Percentiles rank a stretch among this genome's conserved stretches.
Conservation (phyloP, 495 filamentous ascomycete genomes). For the Lasiosphaeria miniovina region DNA sequence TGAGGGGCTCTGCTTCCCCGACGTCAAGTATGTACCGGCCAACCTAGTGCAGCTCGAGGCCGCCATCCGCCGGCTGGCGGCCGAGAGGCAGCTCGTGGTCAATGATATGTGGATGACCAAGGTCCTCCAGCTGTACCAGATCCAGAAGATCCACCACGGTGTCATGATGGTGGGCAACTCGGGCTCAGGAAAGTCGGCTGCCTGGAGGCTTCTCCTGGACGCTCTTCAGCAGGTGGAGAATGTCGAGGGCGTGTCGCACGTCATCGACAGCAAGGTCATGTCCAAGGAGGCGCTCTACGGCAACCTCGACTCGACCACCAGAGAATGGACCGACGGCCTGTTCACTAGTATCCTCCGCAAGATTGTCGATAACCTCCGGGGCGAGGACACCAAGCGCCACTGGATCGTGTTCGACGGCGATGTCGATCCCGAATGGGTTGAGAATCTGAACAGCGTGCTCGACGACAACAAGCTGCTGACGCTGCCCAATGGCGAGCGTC, state of each 20-base stretch:
- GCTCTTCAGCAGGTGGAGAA: conserved; percentile 88
- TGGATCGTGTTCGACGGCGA: conserved; percentile 99
- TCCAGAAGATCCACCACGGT: conserved; percentile 95
- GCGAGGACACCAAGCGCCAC: conserved; percentile 92
- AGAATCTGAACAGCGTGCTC: conserved; percentile 98
- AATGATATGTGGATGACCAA: conserved; percentile 97
- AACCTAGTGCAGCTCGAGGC: conserved; percentile 73
- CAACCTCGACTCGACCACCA: conserved; percentile 89
- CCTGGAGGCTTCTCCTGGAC: conserved; percentile 92
- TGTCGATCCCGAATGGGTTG: conserved; percentile 98
- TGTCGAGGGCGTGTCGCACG: conserved; percentile 90
- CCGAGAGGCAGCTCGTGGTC: conserved; percentile 77
- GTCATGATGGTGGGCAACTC: conserved; percentile 99
- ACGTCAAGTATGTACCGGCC: conserved; percentile 87
- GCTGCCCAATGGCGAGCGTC: conserved; percentile 93
- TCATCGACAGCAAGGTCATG: conserved; percentile 99
- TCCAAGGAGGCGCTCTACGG: conserved; percentile 96
- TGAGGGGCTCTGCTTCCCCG: conserved; percentile 83
- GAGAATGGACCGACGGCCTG: conserved; percentile 97
- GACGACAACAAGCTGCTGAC: conserved; percentile 98
- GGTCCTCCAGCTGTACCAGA: conserved; percentile 92
- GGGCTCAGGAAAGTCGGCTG: conserved; percentile 88
- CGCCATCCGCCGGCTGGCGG: conserved; percentile 78
- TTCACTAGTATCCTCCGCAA: conserved; percentile 98
- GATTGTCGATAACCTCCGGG: conserved; percentile 97